phyloP scores from a whole-genome alignment of 1,284 basidiomycete species.

The Chalciporus sp. region DNA sequence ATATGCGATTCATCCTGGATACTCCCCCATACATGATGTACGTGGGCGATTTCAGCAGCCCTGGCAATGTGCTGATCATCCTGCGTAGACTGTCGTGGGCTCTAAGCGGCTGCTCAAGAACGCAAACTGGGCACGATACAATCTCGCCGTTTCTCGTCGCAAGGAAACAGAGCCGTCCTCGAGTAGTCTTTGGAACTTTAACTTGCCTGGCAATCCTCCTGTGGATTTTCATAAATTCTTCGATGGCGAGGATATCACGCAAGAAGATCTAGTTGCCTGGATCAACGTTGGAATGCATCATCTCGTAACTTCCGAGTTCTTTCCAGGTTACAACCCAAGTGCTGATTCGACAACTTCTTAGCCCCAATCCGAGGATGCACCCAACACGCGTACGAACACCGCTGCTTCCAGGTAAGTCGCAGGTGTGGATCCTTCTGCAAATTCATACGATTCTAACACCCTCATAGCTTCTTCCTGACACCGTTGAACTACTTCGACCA shows the following conservation, averaged over 20 bases:
- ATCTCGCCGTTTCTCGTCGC: slow-evolving; percentile 56
- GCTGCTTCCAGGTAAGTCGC: slow-evolving; percentile 53
- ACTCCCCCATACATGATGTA: slow-evolving; percentile 54
- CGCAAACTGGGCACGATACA: slow-evolving; percentile 67
- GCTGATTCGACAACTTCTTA: slow-evolving; percentile 15
- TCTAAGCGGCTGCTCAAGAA: slow-evolving; percentile 60
- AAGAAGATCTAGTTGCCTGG: slow-evolving; percentile 66
- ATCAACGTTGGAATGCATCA: slow-evolving; percentile 68
- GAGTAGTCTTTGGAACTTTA: slow-evolving; percentile 62
- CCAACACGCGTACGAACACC: slow-evolving; percentile 61
- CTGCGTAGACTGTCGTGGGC: slow-evolving; percentile 52
- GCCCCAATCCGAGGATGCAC: slow-evolving; percentile 62
- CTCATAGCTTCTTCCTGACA: slow-evolving; percentile 54
- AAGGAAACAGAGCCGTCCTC: slow-evolving; percentile 63
- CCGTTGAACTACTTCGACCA: slow-evolving; percentile 69
- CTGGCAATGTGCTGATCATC: slow-evolving; percentile 11
- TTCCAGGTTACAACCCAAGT: no score
- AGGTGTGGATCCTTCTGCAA: neutral
- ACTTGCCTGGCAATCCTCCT: slow-evolving; percentile 57
- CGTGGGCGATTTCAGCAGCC: slow-evolving; percentile 10
- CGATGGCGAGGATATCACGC: slow-evolving; percentile 60
- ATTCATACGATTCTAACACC: neutral
- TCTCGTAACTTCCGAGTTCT: slow-evolving; percentile 36
- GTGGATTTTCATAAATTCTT: slow-evolving; percentile 69
- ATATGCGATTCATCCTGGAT: slow-evolving; percentile 58